These are phyloP conservation scores for Chiua virens DNA, from an alignment of 768 basidiomycete species.

Conservation along the genomic window DNA sequence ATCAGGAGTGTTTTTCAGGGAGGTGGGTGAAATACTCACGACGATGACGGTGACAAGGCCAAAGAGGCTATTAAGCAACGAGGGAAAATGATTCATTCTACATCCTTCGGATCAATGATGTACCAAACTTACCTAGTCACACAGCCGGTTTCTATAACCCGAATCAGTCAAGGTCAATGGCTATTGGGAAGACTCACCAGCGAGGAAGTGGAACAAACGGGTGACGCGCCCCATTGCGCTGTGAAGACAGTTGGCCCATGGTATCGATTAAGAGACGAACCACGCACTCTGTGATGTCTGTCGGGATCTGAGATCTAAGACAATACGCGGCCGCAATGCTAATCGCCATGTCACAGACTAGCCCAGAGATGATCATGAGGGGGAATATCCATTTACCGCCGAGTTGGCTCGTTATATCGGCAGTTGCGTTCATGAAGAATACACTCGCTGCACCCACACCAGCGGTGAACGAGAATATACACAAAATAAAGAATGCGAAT, in stretches of 20 bases:
- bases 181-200: constrained; percentile 10
- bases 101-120: background rate
- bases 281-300: constrained; percentile 8
- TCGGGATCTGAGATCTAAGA: constrained; percentile 5
- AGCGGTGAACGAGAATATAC: constrained; percentile 21
- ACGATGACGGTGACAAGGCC: constrained; percentile 2
- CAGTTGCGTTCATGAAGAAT: constrained; percentile 12
- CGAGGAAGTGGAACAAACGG: constrained; percentile 3
- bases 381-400: constrained; percentile 17
- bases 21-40: constrained; percentile 4
- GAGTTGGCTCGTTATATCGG: constrained; percentile 10
- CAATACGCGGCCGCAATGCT: constrained; percentile 6
- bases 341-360: constrained; percentile 17
- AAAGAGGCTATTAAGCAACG: constrained; percentile 14
- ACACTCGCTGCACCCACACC: constrained; percentile 18
- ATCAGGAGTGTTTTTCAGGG: background rate
- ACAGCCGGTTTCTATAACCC: constrained; percentile 11
- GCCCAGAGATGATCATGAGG: constrained; percentile 14
- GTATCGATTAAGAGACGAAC: background rate
- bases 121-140: constrained; percentile 9
- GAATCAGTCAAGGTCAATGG: background rate
- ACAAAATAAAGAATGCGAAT: constrained; percentile 11
- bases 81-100: background rate
- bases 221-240: constrained; percentile 3
- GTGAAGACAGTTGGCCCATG: background rate